Evolutionary conservation across 805 yeast species (phyloP).

Genomic region (Teunomyces funiuensis): DNA sequence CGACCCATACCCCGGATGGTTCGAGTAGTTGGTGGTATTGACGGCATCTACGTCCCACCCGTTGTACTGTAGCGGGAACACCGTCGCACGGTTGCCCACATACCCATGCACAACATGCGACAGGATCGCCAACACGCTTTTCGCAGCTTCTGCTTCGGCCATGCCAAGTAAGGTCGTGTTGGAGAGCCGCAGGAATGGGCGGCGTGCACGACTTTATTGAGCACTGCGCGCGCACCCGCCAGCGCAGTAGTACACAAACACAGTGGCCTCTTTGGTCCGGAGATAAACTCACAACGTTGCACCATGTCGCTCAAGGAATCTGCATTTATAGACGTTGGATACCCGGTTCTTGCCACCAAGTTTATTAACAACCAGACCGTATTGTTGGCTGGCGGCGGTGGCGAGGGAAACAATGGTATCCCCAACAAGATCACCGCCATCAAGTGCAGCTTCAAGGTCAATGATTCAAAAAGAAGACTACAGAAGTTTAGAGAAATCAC

Average conservation of each 20-base stretch:
- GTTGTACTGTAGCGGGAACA: constrained; percentile 79
- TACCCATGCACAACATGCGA: constrained; percentile 96
- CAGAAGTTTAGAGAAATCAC: constrained; percentile 64
- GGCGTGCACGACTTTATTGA: constrained; percentile 3
- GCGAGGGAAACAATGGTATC: constrained; percentile 87
- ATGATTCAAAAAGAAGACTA: constrained; percentile 40
- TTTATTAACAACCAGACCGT: constrained; percentile 62
- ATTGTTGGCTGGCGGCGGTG: constrained; percentile 91
- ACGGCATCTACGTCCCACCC: constrained; percentile 94
- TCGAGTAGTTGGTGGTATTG: constrained; percentile 85
- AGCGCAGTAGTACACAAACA: background rate
- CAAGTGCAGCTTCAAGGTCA: constrained; percentile 52
- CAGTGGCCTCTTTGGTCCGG: too few species aligned
- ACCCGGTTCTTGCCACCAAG: constrained; percentile 79
- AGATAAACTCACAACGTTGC: background rate
- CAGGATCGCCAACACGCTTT: constrained; percentile 43
- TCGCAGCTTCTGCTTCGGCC: background rate
- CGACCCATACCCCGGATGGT: constrained; percentile 85
- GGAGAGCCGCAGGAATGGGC: too few species aligned
- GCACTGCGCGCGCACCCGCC: background rate
- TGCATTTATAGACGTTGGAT: constrained; percentile 50
- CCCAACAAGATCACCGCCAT: constrained; percentile 78
- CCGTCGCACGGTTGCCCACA: constrained; percentile 90
- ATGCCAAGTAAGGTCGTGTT: too few species aligned
- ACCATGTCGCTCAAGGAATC: constrained; percentile 34